Percentiles rank a stretch among this genome's conserved stretches.
Conservation (phyloP, 2,329 filamentous ascomycete species). For the Nigrospora sphaerica region DNA sequence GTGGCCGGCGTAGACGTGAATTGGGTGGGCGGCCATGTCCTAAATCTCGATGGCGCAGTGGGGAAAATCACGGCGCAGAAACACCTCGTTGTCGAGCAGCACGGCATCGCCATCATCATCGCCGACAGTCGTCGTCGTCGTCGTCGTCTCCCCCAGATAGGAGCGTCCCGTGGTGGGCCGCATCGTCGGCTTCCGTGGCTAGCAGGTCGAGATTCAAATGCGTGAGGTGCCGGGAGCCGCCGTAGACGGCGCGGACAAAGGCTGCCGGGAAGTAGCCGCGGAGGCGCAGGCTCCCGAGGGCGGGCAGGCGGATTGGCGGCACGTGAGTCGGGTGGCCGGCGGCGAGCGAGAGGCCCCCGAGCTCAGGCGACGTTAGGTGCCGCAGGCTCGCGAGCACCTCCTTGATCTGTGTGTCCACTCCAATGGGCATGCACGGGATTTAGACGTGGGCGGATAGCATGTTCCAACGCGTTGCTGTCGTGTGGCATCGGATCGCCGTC, state of each 20-base stretch:
- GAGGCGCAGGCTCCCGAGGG: not conserved
- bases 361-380: constrained; percentile 1
- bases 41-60: not conserved
- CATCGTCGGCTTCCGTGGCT: not conserved
- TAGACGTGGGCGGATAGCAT: not conserved
- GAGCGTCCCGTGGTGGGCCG: not conserved
- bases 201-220: constrained; percentile 1
- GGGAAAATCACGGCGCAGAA: not conserved
- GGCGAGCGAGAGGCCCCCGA: not conserved
- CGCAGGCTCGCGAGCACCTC: not conserved
- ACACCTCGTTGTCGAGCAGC: not conserved
- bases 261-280: constrained; percentile 4
- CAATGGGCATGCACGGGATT: constrained; percentile 3
- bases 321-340: not conserved
- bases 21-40: not conserved
- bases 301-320: not conserved
- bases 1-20: not conserved
- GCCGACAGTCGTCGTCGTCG: too few species aligned
- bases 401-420: not conserved
- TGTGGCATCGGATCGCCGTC: not conserved
- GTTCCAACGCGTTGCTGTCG: not conserved
- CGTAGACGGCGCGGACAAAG: not conserved
- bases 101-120: not conserved
- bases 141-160: too few species aligned
- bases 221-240: not conserved